Evolutionary conservation across 179 eudicot genomes (phyloP), one percentile per base, ranked within the genome.

Genomic region (Silene coronaria): DNA sequence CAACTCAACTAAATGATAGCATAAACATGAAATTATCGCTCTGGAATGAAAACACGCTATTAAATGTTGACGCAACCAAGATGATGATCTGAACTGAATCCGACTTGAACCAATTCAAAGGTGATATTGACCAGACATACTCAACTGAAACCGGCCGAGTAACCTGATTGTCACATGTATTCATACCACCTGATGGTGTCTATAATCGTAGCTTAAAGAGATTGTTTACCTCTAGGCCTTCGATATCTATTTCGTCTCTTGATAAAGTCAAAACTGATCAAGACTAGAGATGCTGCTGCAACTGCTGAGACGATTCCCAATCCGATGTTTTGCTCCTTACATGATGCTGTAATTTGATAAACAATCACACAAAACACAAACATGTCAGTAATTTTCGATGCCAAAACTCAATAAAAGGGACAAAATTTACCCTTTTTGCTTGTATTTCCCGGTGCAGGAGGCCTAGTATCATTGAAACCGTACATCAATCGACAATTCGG

Each of bases 401-500:
- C 55, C 14, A 48, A 48, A 48, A 13, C 0, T 13, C 55, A 13
- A 11, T 2, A 0, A 11, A 11, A 67, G 17, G 17, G 21, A 67
- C 3, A 21, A 10, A 0, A 51, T 53, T 2, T 68, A 45, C 55
- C 72, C 30, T 11, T 68, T 68, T 21, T 72, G 11, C 38, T 16
- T 62, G 45, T 19, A 21, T 4, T 68, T 42, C 5, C 30, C 0
- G 72, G 70, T 23, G 70, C 1, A 14, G 30, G 21, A 17, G 46
- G 45, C 59, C 61, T 27, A 9, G 70, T 28, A 32, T 70, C 75
- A 46, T 58, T 28, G 23, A 76, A 76, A 21, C 26, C 62, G 72
- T 72, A 80, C 74, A 72, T 72, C 77, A 80, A 65, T 9, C 83
- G 48, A 24, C 80, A 80, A 59, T 67, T 80, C 7, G 75, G 73